Evolutionary conservation across 2,329 filamentous ascomycete genomes (phyloP), one percentile per base, ranked within the genome.

Genomic region (Trichoderma harzianum): DNA sequence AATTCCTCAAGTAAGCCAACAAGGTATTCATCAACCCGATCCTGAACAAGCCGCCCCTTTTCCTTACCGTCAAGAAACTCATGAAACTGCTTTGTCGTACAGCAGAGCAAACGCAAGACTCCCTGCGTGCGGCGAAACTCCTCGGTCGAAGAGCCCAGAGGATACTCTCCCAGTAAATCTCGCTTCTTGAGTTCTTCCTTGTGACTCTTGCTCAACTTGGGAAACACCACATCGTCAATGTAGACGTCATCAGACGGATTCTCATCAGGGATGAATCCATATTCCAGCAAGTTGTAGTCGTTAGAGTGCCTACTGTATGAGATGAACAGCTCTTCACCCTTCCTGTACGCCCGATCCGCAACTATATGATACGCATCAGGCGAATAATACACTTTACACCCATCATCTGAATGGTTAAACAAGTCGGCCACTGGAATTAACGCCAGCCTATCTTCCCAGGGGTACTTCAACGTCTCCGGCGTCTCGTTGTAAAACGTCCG

Each of bases 281-380:
- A 95, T 80, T 94, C 92, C 0, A 88, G 86, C 1, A 94, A 85
- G 21, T 94, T 81, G 75, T 92, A 92, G 77, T 94, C 92, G 74
- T 93, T 93, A 32, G 86, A 86, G 78, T 94, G 92, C 1, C 85
- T 79, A 3, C 92, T 92, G 76, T 95, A 95, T 32, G 87, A 89
- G 30, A 92, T 88, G 72, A 86, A 88, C 1, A 95, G 82, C 80
- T 94, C 92, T 24, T 92, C 88, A 10, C 89, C 90, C 2, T 79
- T 76, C 1, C 66, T 55, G 30, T 72, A 70, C 11, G n/a, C 30
- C 11, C 61, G n/a, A 24, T 66, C 71, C 10, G 62, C 30, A 10
- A 69, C 26, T 11, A 72, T 43, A 16, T 60, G 36, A 32, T 65
- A 72, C 14, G 51, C 61, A 5, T 70, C 24, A n/a, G 51, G 18